Base-by-base conservation (phyloP, 768 basidiomycete species). In the Phylloporus sp. region DNA sequence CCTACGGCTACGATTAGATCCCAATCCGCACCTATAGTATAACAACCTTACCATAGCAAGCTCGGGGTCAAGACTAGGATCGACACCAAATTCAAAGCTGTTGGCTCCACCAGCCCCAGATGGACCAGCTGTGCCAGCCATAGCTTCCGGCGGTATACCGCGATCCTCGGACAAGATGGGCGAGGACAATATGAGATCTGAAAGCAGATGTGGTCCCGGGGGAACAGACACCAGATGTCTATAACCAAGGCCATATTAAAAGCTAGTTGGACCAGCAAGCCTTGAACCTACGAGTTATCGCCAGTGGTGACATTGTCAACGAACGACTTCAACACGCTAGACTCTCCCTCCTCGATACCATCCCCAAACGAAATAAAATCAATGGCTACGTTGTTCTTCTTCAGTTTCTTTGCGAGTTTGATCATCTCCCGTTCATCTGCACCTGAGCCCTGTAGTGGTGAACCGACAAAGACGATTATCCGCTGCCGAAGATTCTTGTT, bases 401-500 rank as follows among this genome's bases (percentile, higher is more conserved):
- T 97, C 55, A 99, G 77, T 70, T 93, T 97, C 78, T 95, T 97
- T 10, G 95, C 97, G 31, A 99, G 80, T 67, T 85, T 87, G 59
- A 89, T 75, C 80, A 95, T 85, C 48, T 78, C 76, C 59, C 87
- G 84, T 65, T 91, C 88, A 52, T 90, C 86, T 11, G 85, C 81
- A 8, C 76, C 84, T 27, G 74, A 66, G 27, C 82, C 85, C 20
- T 80, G 76, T n/a, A 94, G 71, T 2, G 97, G 97, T 4, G 91
- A 95, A 15, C 85, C 94, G 48, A 94, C 86, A 59, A 98, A 97
- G 39, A 92, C 89, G 65, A 99, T 84, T 60, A 99, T 90, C 35
- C 97, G 84, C 63, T 99, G 97, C 20, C 95, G 87, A 27, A 95
- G 85, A 63, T 94, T 97, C 82, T 98, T 98, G 78, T 98, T 97